Conservation (phyloP, 305 asterid species). For the Ilex paraguariensis region DNA sequence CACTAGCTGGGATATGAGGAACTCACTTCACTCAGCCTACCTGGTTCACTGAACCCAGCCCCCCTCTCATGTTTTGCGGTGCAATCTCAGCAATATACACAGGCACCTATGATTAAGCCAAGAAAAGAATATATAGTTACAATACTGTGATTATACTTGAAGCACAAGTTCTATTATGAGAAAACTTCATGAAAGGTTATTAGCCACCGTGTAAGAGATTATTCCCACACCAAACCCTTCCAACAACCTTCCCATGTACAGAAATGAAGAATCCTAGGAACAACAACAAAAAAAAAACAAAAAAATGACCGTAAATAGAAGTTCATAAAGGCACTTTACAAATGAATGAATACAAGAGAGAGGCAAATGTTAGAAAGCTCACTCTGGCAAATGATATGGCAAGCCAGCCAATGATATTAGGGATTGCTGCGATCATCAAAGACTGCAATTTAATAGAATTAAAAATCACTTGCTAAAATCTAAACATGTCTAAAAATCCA, state of each 20-base stretch:
- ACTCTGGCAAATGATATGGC: slow-evolving; percentile 77
- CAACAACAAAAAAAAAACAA: neutral
- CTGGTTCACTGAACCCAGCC: slow-evolving; percentile 93
- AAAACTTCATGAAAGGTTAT: slow-evolving; percentile 5
- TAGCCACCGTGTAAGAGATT: slow-evolving; percentile 74
- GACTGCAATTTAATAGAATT: slow-evolving; percentile 40
- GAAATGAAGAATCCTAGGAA: slow-evolving; percentile 70
- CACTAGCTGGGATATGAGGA: neutral
- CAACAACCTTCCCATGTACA: slow-evolving; percentile 95
- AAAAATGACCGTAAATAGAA: neutral
- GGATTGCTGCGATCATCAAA: slow-evolving; percentile 85
- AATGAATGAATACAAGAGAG: neutral
- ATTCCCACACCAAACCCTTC: slow-evolving; percentile 99
- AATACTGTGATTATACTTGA: no score
- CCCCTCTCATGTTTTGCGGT: slow-evolving; percentile 87
- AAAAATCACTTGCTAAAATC: neutral
- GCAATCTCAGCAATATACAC: slow-evolving; percentile 97
- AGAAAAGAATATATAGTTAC: no score
- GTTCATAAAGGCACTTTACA: slow-evolving; percentile 1
- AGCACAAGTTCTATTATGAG: no score
- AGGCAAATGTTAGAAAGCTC: slow-evolving; percentile 21
- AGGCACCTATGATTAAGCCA: slow-evolving; percentile 51
- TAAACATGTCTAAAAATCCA: no score
- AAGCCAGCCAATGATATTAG: slow-evolving; percentile 94
- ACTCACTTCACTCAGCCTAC: slow-evolving; percentile 28